Conservation (phyloP, 73 alveolate species). For the Paramecium caudatum region DNA sequence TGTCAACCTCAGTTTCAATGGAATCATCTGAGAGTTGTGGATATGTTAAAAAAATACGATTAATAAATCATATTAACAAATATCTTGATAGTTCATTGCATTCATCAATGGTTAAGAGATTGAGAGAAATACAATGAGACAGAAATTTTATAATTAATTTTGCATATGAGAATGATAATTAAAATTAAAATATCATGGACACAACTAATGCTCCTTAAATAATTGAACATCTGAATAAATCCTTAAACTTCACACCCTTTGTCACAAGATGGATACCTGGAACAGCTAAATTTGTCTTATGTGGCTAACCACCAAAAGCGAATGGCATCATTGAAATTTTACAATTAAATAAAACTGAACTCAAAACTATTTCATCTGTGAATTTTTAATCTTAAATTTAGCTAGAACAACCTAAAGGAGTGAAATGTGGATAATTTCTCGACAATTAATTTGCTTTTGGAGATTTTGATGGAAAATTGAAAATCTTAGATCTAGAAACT, state of each 20-base stretch:
- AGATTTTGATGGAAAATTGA: conserved; percentile 97
- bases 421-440: conserved; percentile 88
- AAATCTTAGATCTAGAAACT: conserved; percentile 93
- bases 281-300: conserved; percentile 94
- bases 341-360: conserved; percentile 86
- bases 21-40: conserved; percentile 62
- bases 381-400: conserved; percentile 67
- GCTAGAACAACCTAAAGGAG: conserved; percentile 91
- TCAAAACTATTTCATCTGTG: conserved; percentile 79
- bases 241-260: conserved; percentile 95
- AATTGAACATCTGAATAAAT: conserved; percentile 89
- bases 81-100: conserved; percentile 50
- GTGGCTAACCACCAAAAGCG: conserved; percentile 98
- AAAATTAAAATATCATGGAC: conserved; percentile 85
- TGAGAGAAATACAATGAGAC: conserved; percentile 50
- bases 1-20: conserved; percentile 40
- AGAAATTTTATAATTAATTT: conserved; percentile 63
- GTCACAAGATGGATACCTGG: conserved; percentile 96
- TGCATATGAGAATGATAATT: conserved; percentile 32
- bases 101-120: conserved; percentile 22
- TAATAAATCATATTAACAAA: conserved; percentile 5
- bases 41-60: conserved; percentile 24
- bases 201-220: conserved; percentile 97
- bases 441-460: conserved; percentile 96
- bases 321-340: conserved; percentile 97